Evolutionary conservation across 2,329 filamentous ascomycete genomes (phyloP).

Genomic region (Fonsecaea monophora): DNA sequence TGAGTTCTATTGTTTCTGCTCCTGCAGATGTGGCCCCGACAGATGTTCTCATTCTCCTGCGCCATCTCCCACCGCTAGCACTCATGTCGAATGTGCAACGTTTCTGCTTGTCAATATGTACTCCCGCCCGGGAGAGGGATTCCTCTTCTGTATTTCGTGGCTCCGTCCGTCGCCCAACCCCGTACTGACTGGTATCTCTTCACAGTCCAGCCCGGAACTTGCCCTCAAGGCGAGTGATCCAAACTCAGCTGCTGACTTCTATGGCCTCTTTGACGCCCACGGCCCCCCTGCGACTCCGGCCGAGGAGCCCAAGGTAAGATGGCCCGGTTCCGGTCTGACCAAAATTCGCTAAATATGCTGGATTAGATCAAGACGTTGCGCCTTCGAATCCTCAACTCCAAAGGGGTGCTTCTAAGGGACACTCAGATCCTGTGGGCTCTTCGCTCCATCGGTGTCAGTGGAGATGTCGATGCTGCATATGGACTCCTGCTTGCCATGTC

Average conservation of each 20-base stretch:
- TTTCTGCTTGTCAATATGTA: conserved; percentile 34
- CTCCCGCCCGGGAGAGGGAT: conserved; percentile 25
- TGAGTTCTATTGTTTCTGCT: conserved; percentile 25
- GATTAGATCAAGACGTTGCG: conserved; percentile 60
- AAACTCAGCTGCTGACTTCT: conserved; percentile 37
- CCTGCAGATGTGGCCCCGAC: conserved; percentile 2
- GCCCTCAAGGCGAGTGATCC: conserved; percentile 27
- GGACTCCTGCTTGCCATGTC: conserved; percentile 79
- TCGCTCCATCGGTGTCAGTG: conserved; percentile 67
- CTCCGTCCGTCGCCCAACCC: conserved; percentile 15
- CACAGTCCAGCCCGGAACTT: conserved; percentile 34
- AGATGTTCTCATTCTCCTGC: conserved; percentile 9
- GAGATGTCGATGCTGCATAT: conserved; percentile 75
- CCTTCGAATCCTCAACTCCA: conserved; percentile 59
- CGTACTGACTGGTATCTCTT: conserved; percentile 26
- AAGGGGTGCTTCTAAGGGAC: conserved; percentile 64
- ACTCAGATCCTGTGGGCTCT: conserved; percentile 69
- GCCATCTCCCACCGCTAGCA: conserved; percentile 33
- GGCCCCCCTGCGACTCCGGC: conserved; percentile 16
- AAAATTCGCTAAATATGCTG: conserved; percentile 12
- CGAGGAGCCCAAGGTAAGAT: conserved; percentile 37
- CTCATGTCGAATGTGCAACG: conserved; percentile 28
- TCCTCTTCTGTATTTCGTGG: conserved; percentile 29
- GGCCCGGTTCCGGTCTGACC: not conserved
- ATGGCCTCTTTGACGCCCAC: conserved; percentile 37